phyloP scores from a whole-genome alignment of 2,329 filamentous ascomycete species.

The Microdochium bolleyi region DNA sequence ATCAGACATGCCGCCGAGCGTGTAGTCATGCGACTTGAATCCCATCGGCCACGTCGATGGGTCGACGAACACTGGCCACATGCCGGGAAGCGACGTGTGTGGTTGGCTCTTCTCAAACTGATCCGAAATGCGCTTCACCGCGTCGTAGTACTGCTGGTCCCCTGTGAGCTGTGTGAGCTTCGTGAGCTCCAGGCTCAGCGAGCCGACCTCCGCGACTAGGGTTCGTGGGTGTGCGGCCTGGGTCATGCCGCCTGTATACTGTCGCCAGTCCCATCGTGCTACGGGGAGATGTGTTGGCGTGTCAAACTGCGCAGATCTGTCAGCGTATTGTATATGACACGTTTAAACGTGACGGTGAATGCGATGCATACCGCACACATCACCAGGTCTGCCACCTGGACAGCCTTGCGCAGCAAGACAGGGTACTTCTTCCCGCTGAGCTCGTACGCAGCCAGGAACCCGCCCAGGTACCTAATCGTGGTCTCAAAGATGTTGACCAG shows the following conservation, averaged over 20 bases:
- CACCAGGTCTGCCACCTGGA: slow-evolving; percentile 55
- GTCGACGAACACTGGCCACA: slow-evolving; percentile 53
- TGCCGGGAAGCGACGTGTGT: slow-evolving; percentile 47
- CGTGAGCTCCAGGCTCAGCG: slow-evolving; percentile 54
- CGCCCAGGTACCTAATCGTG: slow-evolving; percentile 63
- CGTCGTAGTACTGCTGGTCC: slow-evolving; percentile 54
- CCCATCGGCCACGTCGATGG: slow-evolving; percentile 48
- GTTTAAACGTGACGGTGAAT: too few species aligned
- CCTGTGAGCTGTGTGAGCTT: slow-evolving; percentile 56
- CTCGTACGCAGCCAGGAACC: slow-evolving; percentile 62
- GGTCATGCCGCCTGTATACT: slow-evolving; percentile 30
- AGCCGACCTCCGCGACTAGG: slow-evolving; percentile 45
- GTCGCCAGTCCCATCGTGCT: slow-evolving; percentile 49
- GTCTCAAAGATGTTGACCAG: slow-evolving; percentile 64
- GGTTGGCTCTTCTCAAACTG: slow-evolving; percentile 46
- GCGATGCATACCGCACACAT: slow-evolving; percentile 36
- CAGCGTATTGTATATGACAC: not conserved
- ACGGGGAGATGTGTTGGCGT: slow-evolving; percentile 62
- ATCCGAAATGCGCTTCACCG: slow-evolving; percentile 47
- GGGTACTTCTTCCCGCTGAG: slow-evolving; percentile 46
- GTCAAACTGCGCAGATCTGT: slow-evolving; percentile 36
- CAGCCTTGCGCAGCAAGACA: slow-evolving; percentile 51
- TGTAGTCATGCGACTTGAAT: slow-evolving; percentile 40
- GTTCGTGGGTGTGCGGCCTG: slow-evolving; percentile 34
- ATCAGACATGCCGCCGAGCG: slow-evolving; percentile 48